phyloP scores from a whole-genome alignment of 345 rosid species.

The Bretschneidera sinensis region DNA sequence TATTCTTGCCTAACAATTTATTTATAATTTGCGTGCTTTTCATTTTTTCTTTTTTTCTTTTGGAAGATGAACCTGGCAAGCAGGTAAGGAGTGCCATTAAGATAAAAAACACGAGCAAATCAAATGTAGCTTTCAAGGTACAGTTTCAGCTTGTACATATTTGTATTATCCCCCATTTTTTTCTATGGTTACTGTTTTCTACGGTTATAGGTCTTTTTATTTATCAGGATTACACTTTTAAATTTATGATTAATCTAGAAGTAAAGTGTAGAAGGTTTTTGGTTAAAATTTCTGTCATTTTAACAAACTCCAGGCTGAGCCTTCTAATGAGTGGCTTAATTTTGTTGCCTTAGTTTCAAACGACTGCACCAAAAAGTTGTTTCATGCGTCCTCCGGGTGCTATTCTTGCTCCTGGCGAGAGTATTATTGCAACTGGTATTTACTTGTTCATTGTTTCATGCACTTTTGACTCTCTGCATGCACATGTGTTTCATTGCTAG shows the following conservation, averaged over 20 bases:
- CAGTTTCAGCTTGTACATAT: not conserved
- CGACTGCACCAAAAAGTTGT: slow-evolving; percentile 98
- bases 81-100: slow-evolving; percentile 92
- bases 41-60: slow-evolving; percentile 8
- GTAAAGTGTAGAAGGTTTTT: not conserved
- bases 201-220: not conserved
- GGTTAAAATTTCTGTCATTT: not conserved
- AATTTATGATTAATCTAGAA: not conserved
- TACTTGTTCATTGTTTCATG: not conserved
- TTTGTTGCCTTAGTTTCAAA: slow-evolving; percentile 72
- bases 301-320: not conserved
- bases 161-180: not conserved
- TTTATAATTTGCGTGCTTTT: not conserved
- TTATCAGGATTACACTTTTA: no score
- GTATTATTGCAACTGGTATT: slow-evolving; percentile 82
- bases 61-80: slow-evolving; percentile 96
- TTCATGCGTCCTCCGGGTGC: slow-evolving; percentile 99
- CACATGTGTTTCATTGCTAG: not conserved
- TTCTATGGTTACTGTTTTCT: not conserved
- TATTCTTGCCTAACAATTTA: not conserved
- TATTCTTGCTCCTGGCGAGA: slow-evolving; percentile 89
- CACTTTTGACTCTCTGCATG: not conserved
- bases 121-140: slow-evolving; percentile 93
- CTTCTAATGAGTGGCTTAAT: slow-evolving; percentile 4
- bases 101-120: slow-evolving; percentile 92